Percentiles rank a stretch among this genome's conserved stretches.
phyloP scores from a whole-genome alignment of 2,329 filamentous ascomycete species.

The Colletotrichum spaethianum region DNA sequence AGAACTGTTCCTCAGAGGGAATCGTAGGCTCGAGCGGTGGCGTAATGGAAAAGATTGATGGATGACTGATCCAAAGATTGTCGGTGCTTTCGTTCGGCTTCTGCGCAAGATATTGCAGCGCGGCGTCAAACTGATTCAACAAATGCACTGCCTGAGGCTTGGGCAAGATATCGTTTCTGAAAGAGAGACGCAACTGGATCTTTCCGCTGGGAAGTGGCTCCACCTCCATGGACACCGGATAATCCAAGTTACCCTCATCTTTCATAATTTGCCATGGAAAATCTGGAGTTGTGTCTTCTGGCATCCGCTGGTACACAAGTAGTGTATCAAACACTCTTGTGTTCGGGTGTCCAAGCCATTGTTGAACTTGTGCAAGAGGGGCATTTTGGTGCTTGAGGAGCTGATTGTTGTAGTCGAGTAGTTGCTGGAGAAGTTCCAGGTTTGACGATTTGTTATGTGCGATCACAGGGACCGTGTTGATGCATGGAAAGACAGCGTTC shows the following conservation, averaged over 20 bases:
- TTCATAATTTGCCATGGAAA: constrained; percentile 71
- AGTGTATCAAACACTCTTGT: constrained; percentile 85
- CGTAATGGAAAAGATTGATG: constrained; percentile 73
- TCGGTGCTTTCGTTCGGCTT: constrained; percentile 58
- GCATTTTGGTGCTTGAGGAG: constrained; percentile 80
- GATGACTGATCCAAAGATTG: constrained; percentile 51
- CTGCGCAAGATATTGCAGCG: constrained; percentile 72
- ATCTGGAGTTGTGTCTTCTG: constrained; percentile 46
- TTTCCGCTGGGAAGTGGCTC: constrained; percentile 65
- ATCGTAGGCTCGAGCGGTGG: constrained; percentile 73
- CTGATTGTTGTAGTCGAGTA: constrained; percentile 76
- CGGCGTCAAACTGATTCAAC: constrained; percentile 78
- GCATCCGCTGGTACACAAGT: constrained; percentile 82
- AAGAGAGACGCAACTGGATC: constrained; percentile 77
- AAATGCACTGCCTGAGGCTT: constrained; percentile 76
- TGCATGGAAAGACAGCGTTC: constrained; percentile 79
- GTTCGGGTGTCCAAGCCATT: constrained; percentile 76
- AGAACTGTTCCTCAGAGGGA: constrained; percentile 68
- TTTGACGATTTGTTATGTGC: constrained; percentile 70
- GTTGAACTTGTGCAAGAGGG: constrained; percentile 80
- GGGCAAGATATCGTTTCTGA: constrained; percentile 75
- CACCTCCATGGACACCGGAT: constrained; percentile 85
- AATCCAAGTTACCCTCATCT: constrained; percentile 82
- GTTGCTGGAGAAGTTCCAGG: constrained; percentile 68
- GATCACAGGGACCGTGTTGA: constrained; percentile 84